Evolutionary conservation across 805 yeast genomes (phyloP), one percentile per base, ranked within the genome.

Genomic region (Starmerella khaoyaiensis): DNA sequence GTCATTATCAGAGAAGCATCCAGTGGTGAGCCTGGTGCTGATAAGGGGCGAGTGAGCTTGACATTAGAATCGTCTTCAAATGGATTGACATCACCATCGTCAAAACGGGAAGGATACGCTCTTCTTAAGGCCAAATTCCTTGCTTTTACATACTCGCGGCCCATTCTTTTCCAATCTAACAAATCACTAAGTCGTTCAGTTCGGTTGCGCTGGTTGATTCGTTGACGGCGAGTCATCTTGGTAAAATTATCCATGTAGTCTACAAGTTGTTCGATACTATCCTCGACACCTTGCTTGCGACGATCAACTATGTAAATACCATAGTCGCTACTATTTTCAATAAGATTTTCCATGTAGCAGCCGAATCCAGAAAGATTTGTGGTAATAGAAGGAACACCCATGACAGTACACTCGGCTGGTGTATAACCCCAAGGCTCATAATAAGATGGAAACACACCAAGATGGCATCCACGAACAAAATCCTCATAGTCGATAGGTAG

Each of bases 341-440:
- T 87, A 46, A 87, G 68, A 58, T 87, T 96, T 62, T 87, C 98
- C 97, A 87, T 87, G 63, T 87, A 87, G 48, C 97, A 93, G 34
- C 98, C 98, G 56, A 87, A 87, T 1, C 98, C 98, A 2, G 95
- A 82, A 42, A 87, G 64, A 58, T 87, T 87, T 28, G 98, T 87
- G 9, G 98, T 87, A 53, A 87, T 81, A 5, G 95, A 82, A 14
- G 98, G 98, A 42, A 90, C 93, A 39, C 98, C 98, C 98, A 87
- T 87, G 18, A 90, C 98, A 0, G 98, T 87, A 65, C 98, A 90
- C 59, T 87, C 98, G 7, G 97, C 97, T 3, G 98, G 98, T 2
- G 98, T 87, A 60, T 87, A 87, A 27, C 98, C 98, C 98, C 98
- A 87, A 4, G 98, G 98, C 63, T 87, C 98, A 57, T 87, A 87